These are phyloP conservation scores for Aspergillus taichungensis DNA, from an alignment of 495 filamentous ascomycete genomes.

Conservation along the genomic window DNA sequence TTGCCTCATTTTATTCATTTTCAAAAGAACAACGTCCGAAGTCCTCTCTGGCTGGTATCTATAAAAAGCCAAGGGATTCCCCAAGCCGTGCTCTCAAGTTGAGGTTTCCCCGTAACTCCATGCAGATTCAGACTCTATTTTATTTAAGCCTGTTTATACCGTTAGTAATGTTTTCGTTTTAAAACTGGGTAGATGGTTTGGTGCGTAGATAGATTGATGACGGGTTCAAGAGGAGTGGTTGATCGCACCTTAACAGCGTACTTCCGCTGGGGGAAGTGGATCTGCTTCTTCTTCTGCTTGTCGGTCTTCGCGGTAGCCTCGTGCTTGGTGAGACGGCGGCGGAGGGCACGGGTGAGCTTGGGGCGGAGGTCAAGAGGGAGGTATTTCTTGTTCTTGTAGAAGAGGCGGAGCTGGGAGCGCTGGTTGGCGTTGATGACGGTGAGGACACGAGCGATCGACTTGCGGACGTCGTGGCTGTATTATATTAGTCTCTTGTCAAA, in stretches of 20 bases:
- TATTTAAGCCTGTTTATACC: slow-evolving; percentile 34
- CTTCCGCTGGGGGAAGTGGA: slow-evolving; percentile 97
- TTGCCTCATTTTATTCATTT: slow-evolving; percentile 24
- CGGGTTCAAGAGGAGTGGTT: background rate
- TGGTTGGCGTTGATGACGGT: slow-evolving; percentile 99
- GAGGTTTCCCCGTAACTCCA: slow-evolving; percentile 30
- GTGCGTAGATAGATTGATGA: background rate
- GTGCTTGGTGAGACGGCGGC: slow-evolving; percentile 81
- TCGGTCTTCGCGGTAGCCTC: slow-evolving; percentile 72
- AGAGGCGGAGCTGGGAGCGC: slow-evolving; percentile 91
- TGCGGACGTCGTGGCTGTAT: slow-evolving; percentile 91
- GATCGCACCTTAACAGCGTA: slow-evolving; percentile 88
- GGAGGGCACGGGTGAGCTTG: slow-evolving; percentile 94
- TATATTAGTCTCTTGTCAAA: slow-evolving; percentile 17
- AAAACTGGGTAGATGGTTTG: background rate
- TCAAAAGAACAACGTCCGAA: slow-evolving; percentile 23
- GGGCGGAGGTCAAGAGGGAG: slow-evolving; percentile 90
- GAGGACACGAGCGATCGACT: slow-evolving; percentile 95
- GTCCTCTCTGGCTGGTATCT: too few relatives aligned
- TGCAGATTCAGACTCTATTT: slow-evolving; percentile 27
- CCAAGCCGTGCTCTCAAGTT: slow-evolving; percentile 27
- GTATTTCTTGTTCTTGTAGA: slow-evolving; percentile 99
- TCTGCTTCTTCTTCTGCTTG: slow-evolving; percentile 87
- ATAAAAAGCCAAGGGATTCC: slow-evolving; percentile 18
- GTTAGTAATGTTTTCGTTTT: background rate